Percentiles rank a stretch among this genome's conserved stretches.
phyloP scores from a whole-genome alignment of 768 basidiomycete genomes.

The Crassisporium funariophilum region DNA sequence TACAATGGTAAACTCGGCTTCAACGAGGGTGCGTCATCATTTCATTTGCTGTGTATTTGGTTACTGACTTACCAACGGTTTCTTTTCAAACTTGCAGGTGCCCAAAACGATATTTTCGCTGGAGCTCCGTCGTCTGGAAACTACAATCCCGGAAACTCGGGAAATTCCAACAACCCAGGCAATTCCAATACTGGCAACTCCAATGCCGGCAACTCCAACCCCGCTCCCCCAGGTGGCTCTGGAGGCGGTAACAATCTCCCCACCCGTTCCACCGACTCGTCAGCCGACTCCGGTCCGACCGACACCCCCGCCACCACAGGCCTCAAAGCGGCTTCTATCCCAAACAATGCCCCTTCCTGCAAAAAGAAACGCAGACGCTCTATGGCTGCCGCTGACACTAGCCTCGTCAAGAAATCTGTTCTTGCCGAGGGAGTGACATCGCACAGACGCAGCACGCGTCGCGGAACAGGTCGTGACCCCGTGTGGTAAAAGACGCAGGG shows the following conservation, averaged over 20 bases:
- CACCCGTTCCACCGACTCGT: neutral
- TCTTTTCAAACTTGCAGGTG: no score
- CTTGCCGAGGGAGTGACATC: constrained; percentile 1
- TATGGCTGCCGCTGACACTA: no score
- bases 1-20: constrained; percentile 55
- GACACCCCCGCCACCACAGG: neutral
- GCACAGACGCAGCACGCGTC: constrained; percentile 9
- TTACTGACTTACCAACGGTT: no score
- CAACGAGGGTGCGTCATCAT: constrained; percentile 38
- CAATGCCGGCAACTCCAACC: neutral
- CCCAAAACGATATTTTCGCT: constrained; percentile 48
- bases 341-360: constrained; percentile 12
- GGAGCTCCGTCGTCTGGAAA: constrained; percentile 10
- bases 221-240: neutral
- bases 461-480: neutral
- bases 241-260: neutral
- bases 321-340: neutral
- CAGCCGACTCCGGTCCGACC: neutral
- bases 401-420: constrained; percentile 4
- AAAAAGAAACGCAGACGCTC: constrained; percentile 9
- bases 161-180: neutral
- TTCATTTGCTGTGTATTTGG: neutral
- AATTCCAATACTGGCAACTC: neutral
- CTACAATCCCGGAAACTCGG: neutral
- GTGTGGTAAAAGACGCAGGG: neutral